Evolutionary conservation across 257 asterid species (phyloP), one percentile per base, ranked within the genome.

Genomic region (Capsicum pubescens): DNA sequence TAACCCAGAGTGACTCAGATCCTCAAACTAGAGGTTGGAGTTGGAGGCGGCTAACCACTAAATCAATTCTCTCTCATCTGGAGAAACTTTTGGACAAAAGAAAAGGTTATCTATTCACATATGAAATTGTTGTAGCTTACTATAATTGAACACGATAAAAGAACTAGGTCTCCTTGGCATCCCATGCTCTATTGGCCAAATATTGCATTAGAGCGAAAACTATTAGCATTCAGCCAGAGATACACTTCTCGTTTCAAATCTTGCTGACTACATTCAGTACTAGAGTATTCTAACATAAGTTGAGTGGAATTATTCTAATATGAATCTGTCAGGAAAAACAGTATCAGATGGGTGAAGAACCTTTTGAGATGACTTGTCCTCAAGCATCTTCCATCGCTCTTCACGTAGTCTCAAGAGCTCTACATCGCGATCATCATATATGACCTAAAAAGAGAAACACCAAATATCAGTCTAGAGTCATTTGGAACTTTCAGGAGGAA

Each of bases 301-400:
- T 61, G 69, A 21, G 39, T 61, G 1, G 3, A 1, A 32, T 61
- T 26, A 63, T 63, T 63, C 12, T 74, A 52, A 76, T 14, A 74
- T 74, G 61, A 74, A 74, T 74, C 13, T 74, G 63, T 52, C 50
- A 1, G 64, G 54, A 3, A 26, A 1, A 54, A 77, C 9, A 77
- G 9, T 14, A 54, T 52, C 81, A 26, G 50, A 77, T 2, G 26
- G 13, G 50, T 8, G 2, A 55, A 26, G 19, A 77, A 89, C 95
- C 83, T 79, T 85, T 63, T 63, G 81, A 69, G 79, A 83, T 85
- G 32, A 69, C 67, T 55, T 39, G 16, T 86, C 84, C 78, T 39
- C 69, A 64, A 82, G 42, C 46, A 71, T 60, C 79, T 89, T 79
- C 95, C 95, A 92, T 54, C 59, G 89, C 87, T 93, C 92, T 84